Evolutionary conservation across 2,329 filamentous ascomycete genomes (phyloP).

Genomic region (Ophiocordyceps camponoti-saundersi): DNA sequence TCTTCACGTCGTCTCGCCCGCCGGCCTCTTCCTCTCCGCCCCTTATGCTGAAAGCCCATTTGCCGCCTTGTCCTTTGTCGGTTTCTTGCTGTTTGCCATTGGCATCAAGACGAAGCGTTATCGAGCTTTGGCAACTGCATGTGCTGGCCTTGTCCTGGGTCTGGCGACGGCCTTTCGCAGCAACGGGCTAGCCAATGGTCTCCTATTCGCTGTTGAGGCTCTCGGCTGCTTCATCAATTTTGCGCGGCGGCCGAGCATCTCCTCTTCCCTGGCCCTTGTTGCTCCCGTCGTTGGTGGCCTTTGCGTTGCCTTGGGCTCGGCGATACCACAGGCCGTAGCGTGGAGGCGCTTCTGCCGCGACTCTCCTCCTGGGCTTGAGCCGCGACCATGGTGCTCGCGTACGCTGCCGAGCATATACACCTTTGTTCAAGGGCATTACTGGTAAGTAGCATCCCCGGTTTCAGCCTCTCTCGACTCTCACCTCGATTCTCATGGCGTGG

Average conservation of each 20-base stretch:
- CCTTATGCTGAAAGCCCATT: constrained; percentile 74
- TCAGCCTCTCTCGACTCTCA: neutral
- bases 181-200: constrained; percentile 73
- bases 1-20: constrained; percentile 73
- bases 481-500: neutral
- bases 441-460: constrained; percentile 37
- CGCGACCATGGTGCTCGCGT: constrained; percentile 58
- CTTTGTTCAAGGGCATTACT: constrained; percentile 81
- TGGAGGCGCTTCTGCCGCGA: constrained; percentile 51
- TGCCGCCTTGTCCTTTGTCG: constrained; percentile 59
- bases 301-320: constrained; percentile 47
- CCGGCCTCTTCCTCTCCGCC: constrained; percentile 74
- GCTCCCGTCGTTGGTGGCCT: constrained; percentile 49
- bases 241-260: constrained; percentile 10
- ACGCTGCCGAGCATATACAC: constrained; percentile 74
- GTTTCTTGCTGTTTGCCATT: constrained; percentile 51
- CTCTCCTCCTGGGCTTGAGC: constrained; percentile 8
- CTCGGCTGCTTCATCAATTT: constrained; percentile 18
- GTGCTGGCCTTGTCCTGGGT: constrained; percentile 53
- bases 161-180: constrained; percentile 58
- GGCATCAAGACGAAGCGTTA: constrained; percentile 14
- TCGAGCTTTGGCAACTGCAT: constrained; percentile 35
- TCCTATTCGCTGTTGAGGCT: constrained; percentile 52
- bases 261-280: constrained; percentile 32
- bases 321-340: constrained; percentile 58